A percentile compares a stretch with the other conserved stretches of the same genome.
Conservation (phyloP, 208 protist species). For the Leishmania amazonensis region DNA sequence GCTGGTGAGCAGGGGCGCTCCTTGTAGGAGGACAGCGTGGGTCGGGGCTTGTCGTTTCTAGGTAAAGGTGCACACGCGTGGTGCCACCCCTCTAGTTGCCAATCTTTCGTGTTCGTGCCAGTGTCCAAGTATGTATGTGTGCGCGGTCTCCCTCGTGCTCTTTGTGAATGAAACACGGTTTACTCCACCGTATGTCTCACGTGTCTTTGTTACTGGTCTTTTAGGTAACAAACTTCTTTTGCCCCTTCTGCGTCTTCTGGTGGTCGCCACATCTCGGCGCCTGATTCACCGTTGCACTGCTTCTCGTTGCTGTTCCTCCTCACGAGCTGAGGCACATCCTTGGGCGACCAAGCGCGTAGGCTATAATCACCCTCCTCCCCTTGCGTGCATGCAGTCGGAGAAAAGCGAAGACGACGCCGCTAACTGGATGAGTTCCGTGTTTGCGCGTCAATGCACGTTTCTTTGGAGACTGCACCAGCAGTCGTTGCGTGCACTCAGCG, state of each 20-base stretch:
- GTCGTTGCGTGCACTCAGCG: too few relatives aligned
- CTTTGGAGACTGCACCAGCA: not conserved
- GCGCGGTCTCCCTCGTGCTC: not conserved
- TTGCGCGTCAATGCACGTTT: too few relatives aligned
- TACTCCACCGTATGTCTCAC: not conserved
- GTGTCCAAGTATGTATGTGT: not conserved
- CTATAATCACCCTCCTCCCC: not conserved
- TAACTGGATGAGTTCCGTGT: not conserved
- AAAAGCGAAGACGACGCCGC: not conserved
- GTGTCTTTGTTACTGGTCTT: not conserved
- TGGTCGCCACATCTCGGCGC: not conserved
- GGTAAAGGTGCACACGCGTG: not conserved
- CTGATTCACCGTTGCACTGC: not conserved
- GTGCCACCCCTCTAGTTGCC: not conserved
- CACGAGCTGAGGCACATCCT: not conserved
- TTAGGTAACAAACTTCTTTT: not conserved
- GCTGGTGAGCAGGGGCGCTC: not conserved
- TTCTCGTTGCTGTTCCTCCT: not conserved
- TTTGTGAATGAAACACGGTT: not conserved
- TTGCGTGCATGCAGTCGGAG: not conserved
- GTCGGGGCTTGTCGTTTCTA: not conserved
- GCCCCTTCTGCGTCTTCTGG: not conserved
- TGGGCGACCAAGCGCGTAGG: not conserved
- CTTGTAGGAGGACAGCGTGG: not conserved
- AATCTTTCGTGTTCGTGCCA: too few relatives aligned